Conservation (phyloP, 441 rosid genomes). For the Lepidium campestre region DNA sequence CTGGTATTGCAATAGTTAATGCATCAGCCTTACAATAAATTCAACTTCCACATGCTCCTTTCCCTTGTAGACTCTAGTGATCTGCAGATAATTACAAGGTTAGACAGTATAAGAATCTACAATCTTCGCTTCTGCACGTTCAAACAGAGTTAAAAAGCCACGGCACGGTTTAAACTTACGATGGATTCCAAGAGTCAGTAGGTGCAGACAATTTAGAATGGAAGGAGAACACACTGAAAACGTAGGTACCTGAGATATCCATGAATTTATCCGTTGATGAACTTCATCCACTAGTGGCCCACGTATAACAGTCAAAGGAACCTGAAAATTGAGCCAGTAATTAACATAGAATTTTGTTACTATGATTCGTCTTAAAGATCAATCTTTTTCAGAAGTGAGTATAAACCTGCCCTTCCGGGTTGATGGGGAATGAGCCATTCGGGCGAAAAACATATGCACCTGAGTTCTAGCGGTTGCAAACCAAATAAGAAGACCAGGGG, state of each 20-base stretch:
- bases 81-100: constrained; percentile 39
- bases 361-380: constrained; percentile 7
- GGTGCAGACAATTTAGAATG: background rate
- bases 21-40: constrained; percentile 71
- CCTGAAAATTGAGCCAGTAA: constrained; percentile 42
- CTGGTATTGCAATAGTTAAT: constrained; percentile 1
- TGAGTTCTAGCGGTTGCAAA: constrained; percentile 41
- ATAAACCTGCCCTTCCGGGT: constrained; percentile 61
- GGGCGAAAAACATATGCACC: constrained; percentile 99
- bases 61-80: constrained; percentile 75
- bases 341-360: constrained; percentile 5
- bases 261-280: constrained; percentile 74
- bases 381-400: constrained; percentile 14
- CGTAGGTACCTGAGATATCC: constrained; percentile 83
- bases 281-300: constrained; percentile 86
- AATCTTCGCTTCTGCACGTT: constrained; percentile 5
- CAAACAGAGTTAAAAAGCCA: background rate
- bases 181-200: constrained; percentile 3
- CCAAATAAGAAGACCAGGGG: constrained; percentile 16
- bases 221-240: background rate
- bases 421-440: constrained; percentile 68
- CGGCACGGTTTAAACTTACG: background rate
- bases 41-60: constrained; percentile 97
- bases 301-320: constrained; percentile 56
- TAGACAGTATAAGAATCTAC: background rate